phyloP scores from a whole-genome alignment of 2,329 filamentous ascomycete genomes.

The Penicillium brevicompactum region DNA sequence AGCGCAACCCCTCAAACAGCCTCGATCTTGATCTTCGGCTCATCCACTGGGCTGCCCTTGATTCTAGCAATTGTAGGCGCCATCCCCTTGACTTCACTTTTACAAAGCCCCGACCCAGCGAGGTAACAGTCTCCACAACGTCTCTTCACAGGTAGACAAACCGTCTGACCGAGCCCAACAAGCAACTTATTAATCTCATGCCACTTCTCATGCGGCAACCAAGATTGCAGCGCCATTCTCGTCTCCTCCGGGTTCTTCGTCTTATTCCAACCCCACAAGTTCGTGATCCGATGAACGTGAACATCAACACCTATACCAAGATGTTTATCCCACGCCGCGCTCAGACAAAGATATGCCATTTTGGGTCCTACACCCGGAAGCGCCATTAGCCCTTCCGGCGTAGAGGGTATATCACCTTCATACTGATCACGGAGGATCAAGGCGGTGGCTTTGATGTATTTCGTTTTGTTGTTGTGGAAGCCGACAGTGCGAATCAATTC shows the following conservation, averaged over 20 bases:
- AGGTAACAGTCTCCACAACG: constrained; percentile 86
- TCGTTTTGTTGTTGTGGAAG: constrained; percentile 94
- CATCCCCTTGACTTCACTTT: constrained; percentile 67
- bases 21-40: constrained; percentile 30
- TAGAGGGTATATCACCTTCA: constrained; percentile 76
- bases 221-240: constrained; percentile 71
- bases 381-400: constrained; percentile 71
- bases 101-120: constrained; percentile 74
- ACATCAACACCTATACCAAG: constrained; percentile 91
- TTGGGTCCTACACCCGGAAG: constrained; percentile 90
- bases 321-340: constrained; percentile 69
- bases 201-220: constrained; percentile 84
- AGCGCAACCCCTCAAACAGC: background rate
- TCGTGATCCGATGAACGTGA: constrained; percentile 92
- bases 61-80: constrained; percentile 58
- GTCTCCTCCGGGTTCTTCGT: constrained; percentile 83
- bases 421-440: constrained; percentile 71
- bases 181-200: constrained; percentile 89
- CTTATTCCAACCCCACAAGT: constrained; percentile 89
- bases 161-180: constrained; percentile 83
- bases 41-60: constrained; percentile 19
- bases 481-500: constrained; percentile 80
- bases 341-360: constrained; percentile 89
- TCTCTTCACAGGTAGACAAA: constrained; percentile 77
- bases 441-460: constrained; percentile 75